Base-by-base conservation (phyloP, 1,139 yeast genomes). In the Saccharomyces pastorianus region DNA sequence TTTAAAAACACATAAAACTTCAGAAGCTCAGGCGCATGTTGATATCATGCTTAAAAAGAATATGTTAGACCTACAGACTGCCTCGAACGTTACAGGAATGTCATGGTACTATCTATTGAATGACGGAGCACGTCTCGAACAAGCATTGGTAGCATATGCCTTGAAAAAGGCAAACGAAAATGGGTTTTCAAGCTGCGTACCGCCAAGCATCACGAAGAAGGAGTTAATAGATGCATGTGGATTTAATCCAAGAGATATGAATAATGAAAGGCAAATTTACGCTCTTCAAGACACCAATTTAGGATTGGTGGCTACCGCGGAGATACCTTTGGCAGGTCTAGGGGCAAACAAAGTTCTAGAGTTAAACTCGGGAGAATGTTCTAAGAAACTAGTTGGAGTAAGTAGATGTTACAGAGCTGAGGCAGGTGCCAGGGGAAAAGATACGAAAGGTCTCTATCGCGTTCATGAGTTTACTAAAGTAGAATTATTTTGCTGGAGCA, bases 381-480 rank as follows among this genome's bases (percentile, higher is more conserved):
- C 66, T 61, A 41, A 71, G 71, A 82, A 80, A 62, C 78, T 81
- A 50, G 96, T 84, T 9, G 99, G 98, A 0, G 78, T 89, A 1
- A 86, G 96, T 50, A 76, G 98, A 61, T 83, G 96, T 58, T 95
- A 84, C 66, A 77, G 99, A 59, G 96, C 98, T 0, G 99, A 95
- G 68, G 99, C 99, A 0, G 99, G 99, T 1, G 95, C 99, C 1
- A 79, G 96, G 56, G 99, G 99, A 1, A 81, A 81, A 60, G 97
- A 90, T 61, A 89, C 98, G 0, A 83, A 84, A 64, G 99, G 99
- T 0, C 74, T 95, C 2, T 95, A 93, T 64, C 75, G 99, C 53
- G 98, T 95, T 13, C 99, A 95, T 66, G 99, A 95, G 71, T 95
- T 95, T 68, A 88, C 96, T n/a, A 95, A 95, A 67, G 96, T 93